phyloP scores from a whole-genome alignment of 495 filamentous ascomycete genomes.

The Rhypophila decipiens region DNA sequence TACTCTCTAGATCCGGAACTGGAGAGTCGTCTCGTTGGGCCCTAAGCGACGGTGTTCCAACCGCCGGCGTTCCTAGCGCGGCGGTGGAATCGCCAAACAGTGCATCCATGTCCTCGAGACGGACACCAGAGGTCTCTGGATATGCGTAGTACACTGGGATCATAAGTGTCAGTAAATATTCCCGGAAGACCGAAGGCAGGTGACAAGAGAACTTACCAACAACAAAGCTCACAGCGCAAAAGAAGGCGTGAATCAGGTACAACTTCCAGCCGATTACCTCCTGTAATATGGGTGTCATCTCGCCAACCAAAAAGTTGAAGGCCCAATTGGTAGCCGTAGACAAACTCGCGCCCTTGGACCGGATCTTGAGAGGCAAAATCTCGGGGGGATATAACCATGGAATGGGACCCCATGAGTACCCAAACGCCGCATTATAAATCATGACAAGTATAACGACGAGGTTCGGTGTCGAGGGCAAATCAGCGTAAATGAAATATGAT shows the following conservation, averaged over 20 bases:
- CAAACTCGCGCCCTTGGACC: constrained; percentile 93
- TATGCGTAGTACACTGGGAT: constrained; percentile 86
- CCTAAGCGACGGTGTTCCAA: constrained; percentile 39
- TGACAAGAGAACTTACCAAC: constrained; percentile 61
- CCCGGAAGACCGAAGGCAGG: background rate
- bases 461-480: constrained; percentile 66
- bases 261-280: constrained; percentile 86
- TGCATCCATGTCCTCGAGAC: constrained; percentile 91
- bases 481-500: constrained; percentile 91
- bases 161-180: too few relatives aligned
- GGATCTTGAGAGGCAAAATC: constrained; percentile 92
- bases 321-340: constrained; percentile 98
- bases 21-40: constrained; percentile 72
- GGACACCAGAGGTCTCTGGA: constrained; percentile 90
- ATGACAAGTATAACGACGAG: constrained; percentile 93
- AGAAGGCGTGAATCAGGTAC: constrained; percentile 94
- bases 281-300: constrained; percentile 89
- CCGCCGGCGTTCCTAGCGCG: constrained; percentile 54
- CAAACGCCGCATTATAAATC: constrained; percentile 97
- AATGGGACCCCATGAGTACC: constrained; percentile 97
- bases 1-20: constrained; percentile 70
- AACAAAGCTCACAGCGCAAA: constrained; percentile 92
- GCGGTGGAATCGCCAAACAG: constrained; percentile 86
- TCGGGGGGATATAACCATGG: constrained; percentile 98
- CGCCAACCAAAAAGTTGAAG: constrained; percentile 95